These are phyloP conservation scores for Solanum pimpinellifolium DNA, from an alignment of 257 asterid genomes.

Conservation along the genomic window DNA sequence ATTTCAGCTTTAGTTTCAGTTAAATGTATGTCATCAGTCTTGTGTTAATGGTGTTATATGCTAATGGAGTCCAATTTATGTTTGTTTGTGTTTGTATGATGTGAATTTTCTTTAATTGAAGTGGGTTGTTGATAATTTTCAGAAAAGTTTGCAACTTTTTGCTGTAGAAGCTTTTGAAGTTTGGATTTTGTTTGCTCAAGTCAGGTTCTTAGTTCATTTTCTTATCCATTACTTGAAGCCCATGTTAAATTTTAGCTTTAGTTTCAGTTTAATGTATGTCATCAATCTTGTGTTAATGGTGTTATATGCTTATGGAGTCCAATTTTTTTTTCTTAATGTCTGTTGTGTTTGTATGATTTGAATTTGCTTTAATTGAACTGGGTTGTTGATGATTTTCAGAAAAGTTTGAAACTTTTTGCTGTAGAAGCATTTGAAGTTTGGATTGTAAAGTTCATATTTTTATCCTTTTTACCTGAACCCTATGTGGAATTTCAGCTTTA, in stretches of 20 bases:
- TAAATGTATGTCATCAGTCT: background rate
- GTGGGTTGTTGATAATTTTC: background rate
- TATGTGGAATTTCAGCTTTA: background rate
- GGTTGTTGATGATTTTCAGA: background rate
- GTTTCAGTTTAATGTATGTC: background rate
- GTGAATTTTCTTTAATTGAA: background rate
- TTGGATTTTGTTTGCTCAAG: background rate
- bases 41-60: background rate
- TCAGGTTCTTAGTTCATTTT: background rate
- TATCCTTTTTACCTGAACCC: background rate
- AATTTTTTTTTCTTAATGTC: background rate
- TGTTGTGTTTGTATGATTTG: background rate
- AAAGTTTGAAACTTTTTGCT: background rate
- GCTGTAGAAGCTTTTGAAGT: background rate
- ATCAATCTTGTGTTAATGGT: background rate
- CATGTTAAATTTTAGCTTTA: background rate
- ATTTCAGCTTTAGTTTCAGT: background rate
- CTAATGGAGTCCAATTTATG: background rate
- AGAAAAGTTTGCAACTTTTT: background rate
- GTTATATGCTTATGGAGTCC: background rate
- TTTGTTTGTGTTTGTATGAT: background rate
- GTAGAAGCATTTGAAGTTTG: background rate
- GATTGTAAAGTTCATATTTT: background rate
- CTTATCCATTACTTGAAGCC: background rate
- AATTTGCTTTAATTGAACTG: conserved; percentile 5